These are phyloP conservation scores for Hysterium pulicare DNA, from an alignment of 2,329 filamentous ascomycete genomes.

Conservation along the genomic window DNA sequence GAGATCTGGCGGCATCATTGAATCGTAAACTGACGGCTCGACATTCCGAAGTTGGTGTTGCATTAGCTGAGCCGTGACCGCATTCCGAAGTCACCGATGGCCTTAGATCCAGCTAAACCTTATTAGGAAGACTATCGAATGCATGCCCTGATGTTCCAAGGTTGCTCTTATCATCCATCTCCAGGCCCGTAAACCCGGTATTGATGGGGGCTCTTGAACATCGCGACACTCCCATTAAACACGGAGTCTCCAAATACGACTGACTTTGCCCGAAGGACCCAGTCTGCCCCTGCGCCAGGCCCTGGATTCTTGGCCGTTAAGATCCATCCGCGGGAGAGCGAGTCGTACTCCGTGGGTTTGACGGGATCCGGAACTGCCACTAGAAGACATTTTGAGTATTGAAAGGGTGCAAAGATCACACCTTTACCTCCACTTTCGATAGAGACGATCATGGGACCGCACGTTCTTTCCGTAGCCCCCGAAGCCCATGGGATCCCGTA, in stretches of 20 bases:
- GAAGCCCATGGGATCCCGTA: slow-evolving; percentile 32
- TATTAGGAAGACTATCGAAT: no score
- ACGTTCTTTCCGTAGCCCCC: slow-evolving; percentile 25
- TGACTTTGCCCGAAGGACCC: slow-evolving; percentile 40
- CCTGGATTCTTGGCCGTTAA: slow-evolving; percentile 31
- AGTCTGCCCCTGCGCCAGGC: slow-evolving; percentile 23
- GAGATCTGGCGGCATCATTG: no score
- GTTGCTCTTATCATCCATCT: not conserved
- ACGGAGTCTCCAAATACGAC: slow-evolving; percentile 37
- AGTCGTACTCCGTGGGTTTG: slow-evolving; percentile 16
- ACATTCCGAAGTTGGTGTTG: no score
- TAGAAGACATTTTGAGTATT: slow-evolving; percentile 26
- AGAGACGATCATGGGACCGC: slow-evolving; percentile 27
- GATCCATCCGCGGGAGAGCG: slow-evolving; percentile 35
- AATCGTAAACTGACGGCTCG: no score
- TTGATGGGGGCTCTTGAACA: slow-evolving; percentile 2
- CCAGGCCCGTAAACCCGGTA: not conserved
- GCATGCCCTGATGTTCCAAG: no score
- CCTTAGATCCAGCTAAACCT: no score
- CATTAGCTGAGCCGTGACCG: no score
- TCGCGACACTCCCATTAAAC: slow-evolving; percentile 20
- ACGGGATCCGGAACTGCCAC: slow-evolving; percentile 29
- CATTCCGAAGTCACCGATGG: no score
- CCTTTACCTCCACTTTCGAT: slow-evolving; percentile 15
- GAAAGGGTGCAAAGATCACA: slow-evolving; percentile 31